Base-by-base conservation (phyloP, 768 basidiomycete genomes). In the Lanmaoa rubissima region DNA sequence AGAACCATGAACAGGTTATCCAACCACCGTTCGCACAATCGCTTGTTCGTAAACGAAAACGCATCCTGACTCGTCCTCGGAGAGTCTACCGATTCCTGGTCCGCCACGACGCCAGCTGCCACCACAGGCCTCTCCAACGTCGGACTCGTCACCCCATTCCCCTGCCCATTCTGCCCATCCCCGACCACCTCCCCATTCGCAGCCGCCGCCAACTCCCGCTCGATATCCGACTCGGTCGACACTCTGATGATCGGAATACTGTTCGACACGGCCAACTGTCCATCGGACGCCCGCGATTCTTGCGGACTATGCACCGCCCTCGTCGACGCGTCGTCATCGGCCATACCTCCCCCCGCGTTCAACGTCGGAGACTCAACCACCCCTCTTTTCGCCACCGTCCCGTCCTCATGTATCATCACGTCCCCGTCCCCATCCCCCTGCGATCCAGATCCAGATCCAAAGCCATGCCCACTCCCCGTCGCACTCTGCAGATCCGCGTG, bases 1-100 rank as follows among this genome's bases (percentile, higher is more conserved):
- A 99, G 76, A 4, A 98, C 94, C 94, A 97, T 98, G 77, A 96
- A 99, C 58, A 98, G 71, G 63, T 98, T 98, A 69, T 98, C 95
- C 46, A 99, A 78, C 97, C 97, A 98, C 48, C 96, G 80, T 69
- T 98, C 97, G 67, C 97, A 99, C 38, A 99, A 75, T 46, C 97
- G 81, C 78, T 98, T 99, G 74, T 93, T 98, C 68, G 86, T 94
- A 74, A 99, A 97, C 24, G 94, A 92, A 70, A 92, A 93, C 3
- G 87, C 75, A 55, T 91, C 89, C 40, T 82, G 76, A 3, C 69
- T 57, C 24, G 73, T 55, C 11, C 67, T 45, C 39, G 76, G 56
- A 5, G 63, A 36, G 5, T 63, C 54, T 9, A 59, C 31, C 12
- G 67, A 55, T 0, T 73, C 66, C 12, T 74, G 55, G 3, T 68